These are phyloP conservation scores for Protea cynaroides DNA, from an alignment of 164 flowering plant genomes.

Conservation along the genomic window DNA sequence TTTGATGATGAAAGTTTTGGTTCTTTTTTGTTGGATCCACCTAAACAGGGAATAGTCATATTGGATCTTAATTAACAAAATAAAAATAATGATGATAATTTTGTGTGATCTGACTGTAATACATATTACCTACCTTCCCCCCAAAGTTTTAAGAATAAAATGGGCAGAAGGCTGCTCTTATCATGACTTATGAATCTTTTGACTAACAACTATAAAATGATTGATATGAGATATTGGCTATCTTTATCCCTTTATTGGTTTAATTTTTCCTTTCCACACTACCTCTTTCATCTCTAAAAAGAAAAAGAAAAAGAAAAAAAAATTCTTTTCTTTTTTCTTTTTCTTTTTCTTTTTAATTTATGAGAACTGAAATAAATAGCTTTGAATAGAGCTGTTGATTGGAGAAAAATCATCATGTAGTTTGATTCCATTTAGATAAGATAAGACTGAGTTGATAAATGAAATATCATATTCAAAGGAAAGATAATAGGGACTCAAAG, in stretches of 20 bases:
- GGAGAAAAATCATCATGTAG: too few species aligned
- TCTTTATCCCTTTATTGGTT: background rate
- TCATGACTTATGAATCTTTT: background rate
- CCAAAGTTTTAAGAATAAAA: too few species aligned
- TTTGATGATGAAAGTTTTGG: background rate
- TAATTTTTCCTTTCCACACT: background rate
- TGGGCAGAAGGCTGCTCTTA: background rate
- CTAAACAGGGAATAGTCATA: slow-evolving; percentile 5
- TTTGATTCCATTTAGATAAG: too few species aligned
- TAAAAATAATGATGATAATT: too few species aligned
- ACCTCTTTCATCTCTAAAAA: background rate
- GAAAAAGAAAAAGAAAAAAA: too few species aligned
- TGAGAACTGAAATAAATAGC: too few species aligned
- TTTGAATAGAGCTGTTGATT: too few species aligned
- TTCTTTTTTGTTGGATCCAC: slow-evolving; percentile 17
- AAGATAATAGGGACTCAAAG: too few species aligned
- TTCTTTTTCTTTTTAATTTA: too few species aligned
- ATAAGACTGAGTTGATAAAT: too few species aligned
- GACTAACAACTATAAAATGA: background rate
- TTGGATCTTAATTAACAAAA: slow-evolving; percentile 3
- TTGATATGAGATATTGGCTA: slow-evolving; percentile 3
- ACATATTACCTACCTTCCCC: slow-evolving; percentile 5
- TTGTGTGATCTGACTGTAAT: background rate
- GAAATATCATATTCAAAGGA: too few species aligned
- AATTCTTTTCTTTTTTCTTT: too few species aligned